These are phyloP conservation scores for Ceratocystis huliohia DNA, from an alignment of 2,329 filamentous ascomycete genomes.

Conservation along the genomic window DNA sequence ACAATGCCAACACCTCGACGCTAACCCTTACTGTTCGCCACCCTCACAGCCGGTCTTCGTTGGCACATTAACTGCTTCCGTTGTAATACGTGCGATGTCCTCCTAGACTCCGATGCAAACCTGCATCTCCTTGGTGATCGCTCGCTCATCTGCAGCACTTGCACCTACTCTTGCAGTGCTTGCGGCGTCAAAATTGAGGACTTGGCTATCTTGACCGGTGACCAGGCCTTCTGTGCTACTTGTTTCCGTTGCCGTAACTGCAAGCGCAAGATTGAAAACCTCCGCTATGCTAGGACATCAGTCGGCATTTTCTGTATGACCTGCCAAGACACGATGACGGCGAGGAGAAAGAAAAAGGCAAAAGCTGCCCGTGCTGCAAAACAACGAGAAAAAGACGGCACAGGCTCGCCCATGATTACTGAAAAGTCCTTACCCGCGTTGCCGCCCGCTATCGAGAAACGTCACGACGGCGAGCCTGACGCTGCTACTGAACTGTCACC, in stretches of 20 bases:
- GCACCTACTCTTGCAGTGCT: conserved; percentile 95
- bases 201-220: conserved; percentile 88
- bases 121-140: conserved; percentile 93
- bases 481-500: conserved; percentile 59
- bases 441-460: conserved; percentile 43
- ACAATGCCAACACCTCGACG: neutral
- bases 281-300: conserved; percentile 91
- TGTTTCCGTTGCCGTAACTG: conserved; percentile 97
- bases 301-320: conserved; percentile 99
- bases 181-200: conserved; percentile 98
- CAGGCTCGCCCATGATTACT: conserved; percentile 50
- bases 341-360: conserved; percentile 73
- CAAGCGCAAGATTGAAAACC: conserved; percentile 96
- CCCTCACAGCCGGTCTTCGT: conserved; percentile 65
- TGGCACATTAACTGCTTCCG: conserved; percentile 99
- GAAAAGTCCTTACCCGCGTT: conserved; percentile 91
- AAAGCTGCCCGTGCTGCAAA: conserved; percentile 49
- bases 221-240: conserved; percentile 93
- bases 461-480: conserved; percentile 47
- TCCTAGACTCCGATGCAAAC: conserved; percentile 96
- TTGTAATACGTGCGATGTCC: conserved; percentile 87
- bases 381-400: conserved; percentile 45
- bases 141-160: conserved; percentile 97
- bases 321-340: conserved; percentile 95
- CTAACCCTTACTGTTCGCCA: neutral